phyloP scores from a whole-genome alignment of 257 asterid species.

The Primulina eburnea region DNA sequence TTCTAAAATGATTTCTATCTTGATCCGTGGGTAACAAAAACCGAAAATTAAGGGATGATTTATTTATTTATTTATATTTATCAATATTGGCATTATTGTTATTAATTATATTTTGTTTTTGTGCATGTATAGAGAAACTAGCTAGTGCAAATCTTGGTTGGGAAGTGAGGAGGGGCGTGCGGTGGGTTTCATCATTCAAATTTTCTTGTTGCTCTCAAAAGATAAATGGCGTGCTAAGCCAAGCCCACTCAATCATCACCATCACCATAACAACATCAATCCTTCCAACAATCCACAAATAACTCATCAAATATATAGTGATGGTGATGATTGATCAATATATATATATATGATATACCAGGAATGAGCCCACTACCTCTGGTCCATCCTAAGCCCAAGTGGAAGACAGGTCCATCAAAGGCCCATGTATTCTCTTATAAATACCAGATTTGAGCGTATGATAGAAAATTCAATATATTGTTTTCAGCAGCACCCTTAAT shows the following conservation, averaged over 20 bases:
- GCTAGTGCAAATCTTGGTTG: constrained; percentile 45
- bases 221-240: constrained; percentile 47
- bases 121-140: constrained; percentile 20
- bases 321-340: too few relatives aligned
- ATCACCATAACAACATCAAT: constrained; percentile 38
- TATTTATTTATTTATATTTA: background rate
- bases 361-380: too few relatives aligned
- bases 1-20: background rate
- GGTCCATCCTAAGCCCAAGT: too few relatives aligned
- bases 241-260: constrained; percentile 54
- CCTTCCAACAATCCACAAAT: constrained; percentile 14
- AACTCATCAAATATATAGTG: background rate
- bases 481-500: too few relatives aligned
- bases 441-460: too few relatives aligned
- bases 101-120: too few relatives aligned
- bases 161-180: constrained; percentile 39
- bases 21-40: constrained; percentile 18
- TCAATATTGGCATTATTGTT: too few relatives aligned
- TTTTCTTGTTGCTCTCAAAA: constrained; percentile 28
- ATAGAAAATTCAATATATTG: too few relatives aligned
- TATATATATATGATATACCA: too few relatives aligned
- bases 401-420: too few relatives aligned
- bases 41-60: constrained; percentile 23
- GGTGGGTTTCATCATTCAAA: constrained; percentile 41
- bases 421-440: too few relatives aligned